Evolutionary conservation across 1,139 yeast genomes (phyloP).

Genomic region (Candida tropicalis): DNA sequence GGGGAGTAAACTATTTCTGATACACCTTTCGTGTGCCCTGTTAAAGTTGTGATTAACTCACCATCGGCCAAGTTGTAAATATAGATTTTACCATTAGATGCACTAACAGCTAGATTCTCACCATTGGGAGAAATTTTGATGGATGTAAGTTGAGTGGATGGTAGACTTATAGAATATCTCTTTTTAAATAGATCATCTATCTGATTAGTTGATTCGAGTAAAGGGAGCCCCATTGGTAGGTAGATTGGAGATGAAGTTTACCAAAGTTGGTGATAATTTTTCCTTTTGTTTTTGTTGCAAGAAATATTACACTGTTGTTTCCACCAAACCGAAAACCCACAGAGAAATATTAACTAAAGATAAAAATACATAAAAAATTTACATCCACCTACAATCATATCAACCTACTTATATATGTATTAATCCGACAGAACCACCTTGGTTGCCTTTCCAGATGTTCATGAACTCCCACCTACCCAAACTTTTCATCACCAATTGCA

Average conservation of each 20-base stretch:
- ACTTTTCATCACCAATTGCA: too few species aligned
- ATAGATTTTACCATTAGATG: constrained; percentile 33
- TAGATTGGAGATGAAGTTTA: too few species aligned
- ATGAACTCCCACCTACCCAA: too few species aligned
- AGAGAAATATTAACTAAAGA: too few species aligned
- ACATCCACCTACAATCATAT: too few species aligned
- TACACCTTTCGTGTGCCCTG: constrained; percentile 70
- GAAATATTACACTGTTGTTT: not conserved
- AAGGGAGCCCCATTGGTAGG: constrained; percentile 8
- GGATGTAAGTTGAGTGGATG: constrained; percentile 31
- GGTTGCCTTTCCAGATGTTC: too few species aligned
- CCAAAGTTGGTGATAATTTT: constrained; percentile 1
- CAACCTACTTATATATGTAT: too few species aligned
- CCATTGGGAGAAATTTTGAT: constrained; percentile 73
- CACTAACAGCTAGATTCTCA: constrained; percentile 56
- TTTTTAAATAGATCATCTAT: constrained; percentile 7
- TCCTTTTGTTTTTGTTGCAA: not conserved
- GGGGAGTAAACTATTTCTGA: constrained; percentile 79
- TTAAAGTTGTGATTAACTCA: constrained; percentile 35
- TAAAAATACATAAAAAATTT: too few species aligned
- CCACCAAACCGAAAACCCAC: too few species aligned
- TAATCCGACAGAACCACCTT: too few species aligned
- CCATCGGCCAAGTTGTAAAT: constrained; percentile 25
- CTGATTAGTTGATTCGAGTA: constrained; percentile 5
- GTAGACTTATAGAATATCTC: constrained; percentile 7